Evolutionary conservation across 176 grass and related monocot species (phyloP).

Genomic region (Carex pumila): DNA sequence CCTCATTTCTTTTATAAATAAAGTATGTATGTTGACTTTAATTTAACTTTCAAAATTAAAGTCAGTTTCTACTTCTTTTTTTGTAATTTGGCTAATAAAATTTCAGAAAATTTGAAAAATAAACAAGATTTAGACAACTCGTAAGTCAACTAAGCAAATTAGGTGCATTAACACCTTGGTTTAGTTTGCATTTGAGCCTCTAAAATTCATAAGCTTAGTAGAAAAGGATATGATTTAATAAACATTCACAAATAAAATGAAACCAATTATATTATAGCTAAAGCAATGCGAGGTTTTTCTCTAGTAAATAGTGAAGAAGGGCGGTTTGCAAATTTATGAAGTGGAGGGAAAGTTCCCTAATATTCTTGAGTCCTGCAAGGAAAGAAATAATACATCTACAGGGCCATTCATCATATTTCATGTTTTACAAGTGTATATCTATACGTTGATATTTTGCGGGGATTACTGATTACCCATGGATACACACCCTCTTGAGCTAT

Average conservation of each 20-base stretch:
- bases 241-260: not conserved
- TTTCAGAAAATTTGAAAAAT: too few relatives aligned
- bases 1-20: not conserved
- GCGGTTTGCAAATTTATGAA: not conserved
- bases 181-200: not conserved
- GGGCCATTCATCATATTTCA: not conserved
- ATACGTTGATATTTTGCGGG: not conserved
- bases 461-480: not conserved
- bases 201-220: not conserved
- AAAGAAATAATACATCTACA: not conserved
- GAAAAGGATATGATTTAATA: not conserved
- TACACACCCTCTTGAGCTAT: not conserved
- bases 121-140: too few relatives aligned
- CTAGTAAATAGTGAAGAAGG: not conserved
- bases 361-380: not conserved
- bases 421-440: not conserved
- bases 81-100: too few relatives aligned
- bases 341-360: not conserved
- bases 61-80: too few relatives aligned
- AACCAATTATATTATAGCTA: not conserved
- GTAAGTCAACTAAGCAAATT: not conserved
- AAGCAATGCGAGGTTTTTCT: not conserved
- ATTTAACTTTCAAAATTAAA: not conserved
- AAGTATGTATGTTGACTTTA: not conserved
- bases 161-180: not conserved